Base-by-base conservation (phyloP, 2,329 filamentous ascomycete species). In the Colletotrichum sp. region DNA sequence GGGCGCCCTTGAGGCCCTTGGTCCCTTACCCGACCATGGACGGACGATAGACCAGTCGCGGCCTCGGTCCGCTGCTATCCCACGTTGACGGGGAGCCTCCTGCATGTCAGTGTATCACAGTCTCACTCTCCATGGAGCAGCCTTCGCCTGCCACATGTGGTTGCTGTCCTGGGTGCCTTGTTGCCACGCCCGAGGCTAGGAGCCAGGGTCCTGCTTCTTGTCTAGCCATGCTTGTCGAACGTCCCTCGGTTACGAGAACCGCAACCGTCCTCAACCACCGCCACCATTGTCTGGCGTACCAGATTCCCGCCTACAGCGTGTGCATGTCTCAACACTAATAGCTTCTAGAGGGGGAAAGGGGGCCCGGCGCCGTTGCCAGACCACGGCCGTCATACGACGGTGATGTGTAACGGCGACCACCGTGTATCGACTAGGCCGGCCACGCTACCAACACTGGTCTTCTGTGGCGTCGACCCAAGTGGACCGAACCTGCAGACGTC, bases 61-160 rank as follows among this genome's bases (percentile, higher is more conserved):
- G 54, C 36, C 61, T 70, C 61, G 38, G 71, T 66, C 67, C 62
- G 67, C 68, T 29, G 71, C 62, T 51, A 70, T 71, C 16, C 43
- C 67, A 70, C 54, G 61, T 66, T 66, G 67, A 66, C 67, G 67
- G 67, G 61, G 71, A 55, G 54, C 27, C 55, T 66, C 33, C 68
- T 66, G 71, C 67, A 73, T 73, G 67, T 70, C 71, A 57, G 55
- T 66, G 70, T 70, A 70, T 71, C 71, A 62, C 33, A 57, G 65
- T 70, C 51, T 64, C 59, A 29, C 34, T 65, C 51, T 15, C 51
- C 36, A 38, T 54, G 65, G 43, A 63, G 66, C 16, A 47, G 21
- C 18, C 70, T 47, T 70, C 70, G 51, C 33, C 67, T 73, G 67
- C 61, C 71, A 70, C 55, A 31, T 54, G 16, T 65, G 15, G 33